Percentiles rank a stretch among this genome's conserved stretches.
phyloP scores from a whole-genome alignment of 1,284 basidiomycete genomes.

The Pseudozyma hubeiensis region DNA sequence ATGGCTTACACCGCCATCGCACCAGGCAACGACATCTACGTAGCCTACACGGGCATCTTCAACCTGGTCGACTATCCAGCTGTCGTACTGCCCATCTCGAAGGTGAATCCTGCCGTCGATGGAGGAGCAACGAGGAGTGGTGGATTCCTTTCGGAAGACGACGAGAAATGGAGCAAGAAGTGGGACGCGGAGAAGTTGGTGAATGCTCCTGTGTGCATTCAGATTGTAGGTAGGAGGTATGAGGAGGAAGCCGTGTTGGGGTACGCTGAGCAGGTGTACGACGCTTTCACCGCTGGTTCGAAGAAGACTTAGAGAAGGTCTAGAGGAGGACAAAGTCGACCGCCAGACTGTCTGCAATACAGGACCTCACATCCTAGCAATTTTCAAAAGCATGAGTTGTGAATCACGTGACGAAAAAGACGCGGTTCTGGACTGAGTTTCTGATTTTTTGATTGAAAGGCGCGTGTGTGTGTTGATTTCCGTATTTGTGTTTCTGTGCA shows the following conservation, averaged over 20 bases:
- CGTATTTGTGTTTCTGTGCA: conserved; percentile 1
- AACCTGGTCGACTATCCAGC: conserved; percentile 79
- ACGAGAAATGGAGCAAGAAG: conserved; percentile 52
- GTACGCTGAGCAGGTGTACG: conserved; percentile 43
- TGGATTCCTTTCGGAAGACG: conserved; percentile 48
- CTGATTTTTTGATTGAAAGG: background rate
- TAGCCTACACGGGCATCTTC: conserved; percentile 70
- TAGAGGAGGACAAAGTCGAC: background rate
- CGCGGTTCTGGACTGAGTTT: conserved; percentile 6
- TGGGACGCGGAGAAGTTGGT: conserved; percentile 70
- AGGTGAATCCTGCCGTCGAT: conserved; percentile 71
- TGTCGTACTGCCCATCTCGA: conserved; percentile 74
- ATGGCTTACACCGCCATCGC: conserved; percentile 73
- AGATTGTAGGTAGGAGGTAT: conserved; percentile 77
- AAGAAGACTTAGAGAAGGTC: conserved; percentile 1
- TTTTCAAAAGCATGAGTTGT: too few species aligned
- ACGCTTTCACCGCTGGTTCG: conserved; percentile 15
- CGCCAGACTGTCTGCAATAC: background rate
- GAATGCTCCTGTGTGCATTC: conserved; percentile 77
- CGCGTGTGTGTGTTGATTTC: conserved; percentile 27
- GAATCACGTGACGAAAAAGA: conserved; percentile 18
- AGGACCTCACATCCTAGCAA: background rate
- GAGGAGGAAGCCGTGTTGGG: conserved; percentile 80
- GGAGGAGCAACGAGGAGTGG: conserved; percentile 72
- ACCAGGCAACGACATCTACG: conserved; percentile 71